Conservation (phyloP, 2,329 filamentous ascomycete species). For the Diaporthe sp. region DNA sequence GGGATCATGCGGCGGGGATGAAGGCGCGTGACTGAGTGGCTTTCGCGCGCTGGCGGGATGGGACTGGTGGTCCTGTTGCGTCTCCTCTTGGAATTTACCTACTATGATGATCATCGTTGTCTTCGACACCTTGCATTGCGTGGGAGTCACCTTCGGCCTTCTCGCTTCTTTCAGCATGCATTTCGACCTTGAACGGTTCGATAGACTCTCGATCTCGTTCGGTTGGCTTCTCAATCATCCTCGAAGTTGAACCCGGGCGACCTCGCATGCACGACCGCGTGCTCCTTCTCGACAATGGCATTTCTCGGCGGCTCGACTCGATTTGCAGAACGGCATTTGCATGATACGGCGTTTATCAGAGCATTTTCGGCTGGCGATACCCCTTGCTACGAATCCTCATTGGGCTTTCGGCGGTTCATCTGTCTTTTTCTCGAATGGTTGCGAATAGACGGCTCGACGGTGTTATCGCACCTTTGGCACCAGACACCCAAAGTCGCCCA, state of each 20-base stretch:
- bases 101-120: background rate
- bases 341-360: background rate
- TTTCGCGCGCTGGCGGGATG: background rate
- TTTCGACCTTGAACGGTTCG: background rate
- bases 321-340: background rate
- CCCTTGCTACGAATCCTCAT: background rate
- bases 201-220: background rate
- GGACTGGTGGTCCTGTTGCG: background rate
- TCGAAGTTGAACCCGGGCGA: too few species aligned
- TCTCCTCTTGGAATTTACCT: background rate
- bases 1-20: background rate
- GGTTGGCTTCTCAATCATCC: background rate
- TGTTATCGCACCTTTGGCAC: background rate
- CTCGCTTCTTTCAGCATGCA: background rate
- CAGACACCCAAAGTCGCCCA: rapidly evolving
- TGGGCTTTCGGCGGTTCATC: background rate
- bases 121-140: background rate
- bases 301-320: background rate
- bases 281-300: background rate
- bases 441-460: background rate
- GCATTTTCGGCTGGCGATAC: background rate
- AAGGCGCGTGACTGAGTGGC: background rate
- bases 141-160: background rate
- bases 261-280: constrained; percentile 13
- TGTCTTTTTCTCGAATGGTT: background rate